Evolutionary conservation across 1,284 basidiomycete species (phyloP).

Genomic region (Fistulinella staudtii): DNA sequence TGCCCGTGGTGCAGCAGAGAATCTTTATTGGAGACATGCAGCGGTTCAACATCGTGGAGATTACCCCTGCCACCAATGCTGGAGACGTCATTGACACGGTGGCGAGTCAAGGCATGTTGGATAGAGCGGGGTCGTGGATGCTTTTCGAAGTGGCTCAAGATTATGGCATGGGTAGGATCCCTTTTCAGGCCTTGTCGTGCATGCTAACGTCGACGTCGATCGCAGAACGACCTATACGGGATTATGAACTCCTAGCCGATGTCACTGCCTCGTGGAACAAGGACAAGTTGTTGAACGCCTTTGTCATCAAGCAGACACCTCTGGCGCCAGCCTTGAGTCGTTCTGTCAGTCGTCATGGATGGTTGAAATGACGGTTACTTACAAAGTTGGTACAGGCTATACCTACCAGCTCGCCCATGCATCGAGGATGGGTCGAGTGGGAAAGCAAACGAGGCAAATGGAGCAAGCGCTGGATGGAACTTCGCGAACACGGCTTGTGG

Average conservation of each 20-base stretch:
- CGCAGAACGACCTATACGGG: slow-evolving; percentile 80
- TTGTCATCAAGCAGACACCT: slow-evolving; percentile 71
- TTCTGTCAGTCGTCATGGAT: slow-evolving; percentile 44
- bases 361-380: slow-evolving; percentile 9
- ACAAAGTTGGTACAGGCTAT: slow-evolving; percentile 46
- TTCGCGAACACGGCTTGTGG: slow-evolving; percentile 81
- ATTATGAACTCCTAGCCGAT: slow-evolving; percentile 72
- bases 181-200: too few species aligned
- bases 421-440: slow-evolving; percentile 76
- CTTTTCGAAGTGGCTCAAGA: slow-evolving; percentile 77
- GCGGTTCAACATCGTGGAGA: slow-evolving; percentile 65
- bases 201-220: too few species aligned
- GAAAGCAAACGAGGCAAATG: slow-evolving; percentile 89
- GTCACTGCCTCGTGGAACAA: slow-evolving; percentile 82
- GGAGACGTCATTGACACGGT: slow-evolving; percentile 62
- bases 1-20: slow-evolving; percentile 51
- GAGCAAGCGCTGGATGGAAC: slow-evolving; percentile 83
- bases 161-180: slow-evolving; percentile 78
- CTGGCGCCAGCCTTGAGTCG: slow-evolving; percentile 54
- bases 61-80: slow-evolving; percentile 57
- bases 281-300: slow-evolving; percentile 69
- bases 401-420: slow-evolving; percentile 65
- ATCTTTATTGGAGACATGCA: slow-evolving; percentile 74
- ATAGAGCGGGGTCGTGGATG: slow-evolving; percentile 65
- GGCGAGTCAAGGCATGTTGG: slow-evolving; percentile 57